Percentiles rank a stretch among this genome's conserved stretches.
phyloP scores from a whole-genome alignment of 345 rosid species.

The Isatis tinctoria region DNA sequence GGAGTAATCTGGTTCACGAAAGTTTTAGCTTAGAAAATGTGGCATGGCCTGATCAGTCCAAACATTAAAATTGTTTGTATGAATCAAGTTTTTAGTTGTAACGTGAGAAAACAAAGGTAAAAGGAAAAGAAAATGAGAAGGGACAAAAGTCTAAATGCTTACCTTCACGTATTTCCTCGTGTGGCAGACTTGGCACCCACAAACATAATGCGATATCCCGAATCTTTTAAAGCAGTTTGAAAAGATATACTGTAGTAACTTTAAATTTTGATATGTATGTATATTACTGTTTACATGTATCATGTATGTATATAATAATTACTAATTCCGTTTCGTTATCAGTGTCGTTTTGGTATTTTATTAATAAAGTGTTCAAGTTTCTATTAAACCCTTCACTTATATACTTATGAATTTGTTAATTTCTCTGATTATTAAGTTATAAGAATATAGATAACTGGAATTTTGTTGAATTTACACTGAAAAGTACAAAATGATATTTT shows the following conservation, averaged over 20 bases:
- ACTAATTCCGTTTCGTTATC: neutral
- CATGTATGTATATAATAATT: neutral
- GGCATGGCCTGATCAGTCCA: neutral
- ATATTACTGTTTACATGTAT: neutral
- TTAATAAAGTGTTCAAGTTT: neutral
- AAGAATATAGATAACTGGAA: neutral
- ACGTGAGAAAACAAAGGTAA: neutral
- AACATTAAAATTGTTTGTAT: neutral
- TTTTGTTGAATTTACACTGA: neutral
- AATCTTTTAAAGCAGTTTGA: conserved; percentile 1
- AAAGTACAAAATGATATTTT: neutral
- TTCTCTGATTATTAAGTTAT: neutral
- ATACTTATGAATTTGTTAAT: neutral
- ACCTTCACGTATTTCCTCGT: neutral
- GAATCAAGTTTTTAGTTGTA: neutral
- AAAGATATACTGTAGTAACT: neutral
- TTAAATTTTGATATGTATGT: neutral
- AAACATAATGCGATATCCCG: neutral
- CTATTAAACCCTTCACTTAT: neutral
- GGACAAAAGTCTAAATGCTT: conserved; percentile 5
- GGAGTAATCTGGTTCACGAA: conserved; percentile 1
- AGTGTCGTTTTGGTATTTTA: neutral
- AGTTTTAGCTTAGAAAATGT: neutral
- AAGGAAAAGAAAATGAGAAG: neutral
- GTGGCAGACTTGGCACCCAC: conserved; percentile 7